Conservation (phyloP, 176 grass and related monocot genomes). For the Zea luxurians region DNA sequence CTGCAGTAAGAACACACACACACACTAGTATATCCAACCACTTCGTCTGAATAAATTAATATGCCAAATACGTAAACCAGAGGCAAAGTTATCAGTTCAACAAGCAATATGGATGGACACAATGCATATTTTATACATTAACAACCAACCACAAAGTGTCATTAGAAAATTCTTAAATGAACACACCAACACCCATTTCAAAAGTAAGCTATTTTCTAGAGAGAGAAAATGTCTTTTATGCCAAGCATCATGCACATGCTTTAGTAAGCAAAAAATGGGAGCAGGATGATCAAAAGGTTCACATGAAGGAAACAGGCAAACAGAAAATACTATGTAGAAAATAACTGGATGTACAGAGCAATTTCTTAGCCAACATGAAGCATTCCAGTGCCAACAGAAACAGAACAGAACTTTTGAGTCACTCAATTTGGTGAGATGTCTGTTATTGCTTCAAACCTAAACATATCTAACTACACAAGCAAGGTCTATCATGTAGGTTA, state of each 20-base stretch:
- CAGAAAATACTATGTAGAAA: background rate
- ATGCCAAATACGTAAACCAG: constrained; percentile 22
- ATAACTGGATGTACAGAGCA: constrained; percentile 8
- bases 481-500: constrained; percentile 19
- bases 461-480: constrained; percentile 3
- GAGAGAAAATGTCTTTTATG: background rate
- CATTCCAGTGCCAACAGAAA: constrained; percentile 28
- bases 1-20: background rate
- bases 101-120: background rate
- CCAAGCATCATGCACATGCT: constrained; percentile 17
- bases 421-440: constrained; percentile 22
- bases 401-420: constrained; percentile 19
- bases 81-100: background rate
- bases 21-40: constrained; percentile 1
- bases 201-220: background rate
- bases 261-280: constrained; percentile 4
- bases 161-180: constrained; percentile 17
- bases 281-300: background rate
- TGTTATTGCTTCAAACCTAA: constrained; percentile 15
- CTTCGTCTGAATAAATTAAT: background rate
- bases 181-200: background rate
- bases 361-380: constrained; percentile 22
- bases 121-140: background rate
- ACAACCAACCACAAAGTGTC: background rate
- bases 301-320: background rate